Base-by-base conservation (phyloP, 2,329 filamentous ascomycete species). In the Talaromyces sp. region DNA sequence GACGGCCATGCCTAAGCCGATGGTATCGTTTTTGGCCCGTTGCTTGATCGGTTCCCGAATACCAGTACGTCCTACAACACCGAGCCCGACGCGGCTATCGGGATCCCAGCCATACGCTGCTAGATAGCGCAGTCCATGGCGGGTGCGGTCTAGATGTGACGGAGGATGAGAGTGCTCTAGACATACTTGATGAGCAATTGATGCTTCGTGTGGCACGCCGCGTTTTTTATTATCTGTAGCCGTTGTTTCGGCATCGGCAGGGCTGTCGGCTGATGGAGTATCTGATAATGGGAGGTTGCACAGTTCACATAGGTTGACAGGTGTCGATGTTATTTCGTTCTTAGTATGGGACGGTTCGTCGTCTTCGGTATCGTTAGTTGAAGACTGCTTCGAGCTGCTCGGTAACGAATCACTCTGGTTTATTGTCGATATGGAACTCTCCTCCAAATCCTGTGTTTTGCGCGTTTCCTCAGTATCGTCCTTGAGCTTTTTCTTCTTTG, bases 41-140 rank as follows among this genome's bases (percentile, higher is more conserved):
- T 84, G 78, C 70, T 91, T 91, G 64, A 97, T 80, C 0, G 93
- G 93, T 65, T 86, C 87, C 46, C 88, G 81, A 62, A 91, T 87
- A 3, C 93, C 93, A 65, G 89, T 84, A 14, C 73, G 72, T 0
- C 89, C 87, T 2, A 78, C 76, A 10, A 83, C 83, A 0, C 93
- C 93, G 0, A 97, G 80, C 0, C 93, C 93, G 17, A 78, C 74
- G 2, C 91, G 80, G 51, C 77, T 78, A 69, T 87, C 84, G 0
- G 84, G 82, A 66, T 87, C 82, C 79, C 84, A 87, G 49, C 84
- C 85, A 63, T 84, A 82, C 0, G 78, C 78, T 58, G 82, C 76
- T 19, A 87, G 77, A 54, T 85, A 84, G 27, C 80, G 79, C 6
- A 86, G 70, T 0, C 84, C 85, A 63, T 79, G 78, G 17, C 82